Percentiles rank a stretch among this genome's conserved stretches.
Conservation (phyloP, 192 early-diverging fungal genomes). For the Radiomyces spectabilis region DNA sequence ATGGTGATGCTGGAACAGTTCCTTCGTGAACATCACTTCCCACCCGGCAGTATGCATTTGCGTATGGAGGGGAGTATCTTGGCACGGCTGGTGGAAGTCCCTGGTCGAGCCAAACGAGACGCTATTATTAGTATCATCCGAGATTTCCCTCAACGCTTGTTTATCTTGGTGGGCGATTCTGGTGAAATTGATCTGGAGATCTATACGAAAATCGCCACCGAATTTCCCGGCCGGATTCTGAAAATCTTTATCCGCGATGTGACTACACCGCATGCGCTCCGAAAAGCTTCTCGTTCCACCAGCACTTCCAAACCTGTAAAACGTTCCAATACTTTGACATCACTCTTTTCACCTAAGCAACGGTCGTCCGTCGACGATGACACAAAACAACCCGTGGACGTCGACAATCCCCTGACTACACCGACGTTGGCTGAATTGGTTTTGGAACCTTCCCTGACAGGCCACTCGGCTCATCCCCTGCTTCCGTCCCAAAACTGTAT, state of each 20-base stretch:
- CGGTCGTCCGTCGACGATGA: neutral
- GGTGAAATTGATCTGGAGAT: conserved; percentile 83
- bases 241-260: conserved; percentile 83
- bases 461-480: neutral
- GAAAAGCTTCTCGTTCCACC: no score
- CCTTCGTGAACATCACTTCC: conserved; percentile 59
- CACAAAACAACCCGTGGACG: no score
- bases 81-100: conserved; percentile 47
- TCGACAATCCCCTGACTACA: no score
- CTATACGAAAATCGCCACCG: conserved; percentile 55
- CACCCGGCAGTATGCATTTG: conserved; percentile 64
- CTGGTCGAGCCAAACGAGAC: conserved; percentile 41
- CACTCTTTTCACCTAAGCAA: neutral
- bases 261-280: conserved; percentile 15
- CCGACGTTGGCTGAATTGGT: neutral
- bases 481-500: neutral
- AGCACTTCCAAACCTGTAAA: no score
- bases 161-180: conserved; percentile 79
- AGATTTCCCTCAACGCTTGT: conserved; percentile 68
- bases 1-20: conserved; percentile 60
- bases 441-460: neutral
- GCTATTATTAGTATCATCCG: conserved; percentile 40
- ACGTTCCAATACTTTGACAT: neutral
- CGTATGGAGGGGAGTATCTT: conserved; percentile 58
- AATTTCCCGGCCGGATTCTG: conserved; percentile 61